phyloP scores from a whole-genome alignment of 257 asterid genomes.

The Solanum pinnatisectum region DNA sequence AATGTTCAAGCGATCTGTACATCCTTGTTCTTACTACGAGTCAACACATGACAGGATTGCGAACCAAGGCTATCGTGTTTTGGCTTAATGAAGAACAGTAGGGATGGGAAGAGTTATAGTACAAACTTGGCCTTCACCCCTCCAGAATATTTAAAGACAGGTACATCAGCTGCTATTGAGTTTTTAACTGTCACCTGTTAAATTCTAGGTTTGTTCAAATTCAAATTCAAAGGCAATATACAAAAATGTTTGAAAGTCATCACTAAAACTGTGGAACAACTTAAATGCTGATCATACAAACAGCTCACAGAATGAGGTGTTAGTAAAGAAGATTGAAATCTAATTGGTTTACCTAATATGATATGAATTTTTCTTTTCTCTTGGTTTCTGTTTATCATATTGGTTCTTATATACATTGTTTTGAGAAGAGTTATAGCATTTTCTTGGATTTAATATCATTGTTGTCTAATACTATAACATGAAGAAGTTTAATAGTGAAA shows the following conservation, averaged over 20 bases:
- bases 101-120: conserved; percentile 44
- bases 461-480: not conserved
- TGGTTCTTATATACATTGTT: not conserved
- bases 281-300: not conserved
- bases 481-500: not conserved
- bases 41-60: conserved; percentile 19
- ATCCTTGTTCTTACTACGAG: not conserved
- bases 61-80: conserved; percentile 44
- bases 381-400: not conserved
- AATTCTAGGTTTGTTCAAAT: not conserved
- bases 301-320: not conserved
- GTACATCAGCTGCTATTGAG: conserved; percentile 2
- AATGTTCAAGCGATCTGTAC: not conserved
- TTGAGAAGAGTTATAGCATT: not conserved
- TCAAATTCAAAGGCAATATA: not conserved
- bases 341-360: not conserved
- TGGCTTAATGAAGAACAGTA: conserved; percentile 46
- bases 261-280: not conserved
- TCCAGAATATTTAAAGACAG: conserved; percentile 39
- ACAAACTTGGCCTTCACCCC: conserved; percentile 42
- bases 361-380: not conserved
- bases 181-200: not conserved
- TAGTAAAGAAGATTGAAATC: not conserved
- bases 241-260: not conserved
- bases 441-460: not conserved